phyloP scores from a whole-genome alignment of 2,329 filamentous ascomycete species.

The Rhynchosporium secalis region DNA sequence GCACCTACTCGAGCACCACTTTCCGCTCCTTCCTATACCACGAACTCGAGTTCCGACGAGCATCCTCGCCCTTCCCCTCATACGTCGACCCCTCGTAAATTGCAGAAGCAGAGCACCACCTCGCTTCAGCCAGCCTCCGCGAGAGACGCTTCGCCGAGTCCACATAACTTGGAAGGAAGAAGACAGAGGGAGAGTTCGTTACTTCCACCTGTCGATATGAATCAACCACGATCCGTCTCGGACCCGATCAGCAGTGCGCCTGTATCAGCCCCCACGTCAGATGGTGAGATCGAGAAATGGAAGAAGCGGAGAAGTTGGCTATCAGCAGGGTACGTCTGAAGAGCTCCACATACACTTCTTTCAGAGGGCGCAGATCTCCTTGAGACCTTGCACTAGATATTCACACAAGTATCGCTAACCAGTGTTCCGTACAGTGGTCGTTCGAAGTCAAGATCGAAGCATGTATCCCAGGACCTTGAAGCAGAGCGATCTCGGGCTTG shows the following conservation, averaged over 20 bases:
- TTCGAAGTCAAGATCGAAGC: constrained; percentile 22
- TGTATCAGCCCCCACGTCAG: constrained; percentile 16
- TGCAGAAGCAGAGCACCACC: constrained; percentile 9
- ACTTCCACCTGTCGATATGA: constrained; percentile 8
- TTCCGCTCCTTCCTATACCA: background rate
- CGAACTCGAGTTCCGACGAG: background rate
- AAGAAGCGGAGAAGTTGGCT: constrained; percentile 30
- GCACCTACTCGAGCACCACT: constrained; percentile 4
- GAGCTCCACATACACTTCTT: no score
- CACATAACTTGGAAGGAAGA: background rate
- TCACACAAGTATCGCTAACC: no score
- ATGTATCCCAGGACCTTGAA: constrained; percentile 21
- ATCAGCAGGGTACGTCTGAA: background rate
- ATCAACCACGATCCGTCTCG: constrained; percentile 20
- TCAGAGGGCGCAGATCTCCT: no score
- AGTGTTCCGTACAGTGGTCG: background rate
- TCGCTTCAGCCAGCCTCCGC: constrained; percentile 7
- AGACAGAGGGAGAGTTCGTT: constrained; percentile 14
- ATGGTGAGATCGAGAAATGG: constrained; percentile 16
- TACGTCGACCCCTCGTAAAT: background rate
- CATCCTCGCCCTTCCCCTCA: background rate
- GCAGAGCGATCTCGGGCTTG: constrained; percentile 43
- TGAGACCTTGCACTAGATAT: no score
- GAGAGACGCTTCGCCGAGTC: constrained; percentile 9
- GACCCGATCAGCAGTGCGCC: constrained; percentile 18